phyloP scores from a whole-genome alignment of 257 asterid genomes.

The Gardenia jasminoides region DNA sequence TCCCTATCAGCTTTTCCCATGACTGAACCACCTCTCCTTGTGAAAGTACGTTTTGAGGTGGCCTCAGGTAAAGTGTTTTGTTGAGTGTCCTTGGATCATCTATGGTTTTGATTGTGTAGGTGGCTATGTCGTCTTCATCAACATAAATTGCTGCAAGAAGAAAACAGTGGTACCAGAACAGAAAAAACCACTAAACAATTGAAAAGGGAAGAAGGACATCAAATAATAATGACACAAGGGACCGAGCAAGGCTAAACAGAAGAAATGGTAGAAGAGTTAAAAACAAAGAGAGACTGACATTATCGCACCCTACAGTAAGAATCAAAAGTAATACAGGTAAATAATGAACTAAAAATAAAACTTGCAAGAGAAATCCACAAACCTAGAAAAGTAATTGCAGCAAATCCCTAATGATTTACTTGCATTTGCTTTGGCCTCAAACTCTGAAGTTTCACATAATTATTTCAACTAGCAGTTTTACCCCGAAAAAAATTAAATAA shows the following conservation, averaged over 20 bases:
- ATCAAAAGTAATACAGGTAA: background rate
- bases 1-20: conserved; percentile 37
- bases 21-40: conserved; percentile 31
- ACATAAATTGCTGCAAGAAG: conserved; percentile 26
- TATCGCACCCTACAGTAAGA: no score
- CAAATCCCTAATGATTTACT: no score
- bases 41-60: conserved; percentile 34
- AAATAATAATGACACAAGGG: no score
- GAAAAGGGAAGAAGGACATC: background rate
- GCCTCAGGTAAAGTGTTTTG: conserved; percentile 38
- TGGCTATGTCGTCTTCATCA: conserved; percentile 37
- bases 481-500: no score
- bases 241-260: background rate
- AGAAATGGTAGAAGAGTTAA: background rate
- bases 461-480: no score
- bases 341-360: no score
- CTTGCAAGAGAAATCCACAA: background rate
- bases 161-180: background rate
- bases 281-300: background rate
- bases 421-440: no score
- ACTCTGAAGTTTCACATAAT: no score
- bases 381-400: background rate
- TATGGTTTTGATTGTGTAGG: conserved; percentile 33
- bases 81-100: conserved; percentile 29
- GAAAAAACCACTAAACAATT: background rate